Percentiles rank a stretch among this genome's conserved stretches.
These are phyloP conservation scores for Ogataea chonburiensis DNA, from an alignment of 805 yeast species.

Conservation along the genomic window DNA sequence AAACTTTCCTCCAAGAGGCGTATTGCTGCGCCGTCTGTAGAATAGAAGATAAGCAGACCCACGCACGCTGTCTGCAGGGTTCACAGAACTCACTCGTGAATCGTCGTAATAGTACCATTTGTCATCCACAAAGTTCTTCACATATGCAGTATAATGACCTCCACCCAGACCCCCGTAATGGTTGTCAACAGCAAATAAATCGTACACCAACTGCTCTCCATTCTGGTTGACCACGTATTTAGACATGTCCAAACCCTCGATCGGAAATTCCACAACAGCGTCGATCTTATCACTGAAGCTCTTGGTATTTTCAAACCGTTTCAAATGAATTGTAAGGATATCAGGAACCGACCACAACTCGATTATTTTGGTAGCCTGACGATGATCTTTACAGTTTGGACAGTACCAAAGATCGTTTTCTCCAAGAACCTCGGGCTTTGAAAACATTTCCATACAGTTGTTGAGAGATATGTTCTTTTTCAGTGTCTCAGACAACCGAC, in stretches of 20 bases:
- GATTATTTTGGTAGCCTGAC: conserved; percentile 86
- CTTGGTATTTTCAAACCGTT: conserved; percentile 81
- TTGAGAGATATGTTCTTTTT: conserved; percentile 53
- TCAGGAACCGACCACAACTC: conserved; percentile 96
- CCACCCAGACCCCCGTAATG: conserved; percentile 97
- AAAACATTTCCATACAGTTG: conserved; percentile 73
- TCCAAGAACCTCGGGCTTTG: conserved; percentile 80
- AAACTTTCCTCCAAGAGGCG: conserved; percentile 47
- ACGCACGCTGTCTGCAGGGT: conserved; percentile 59
- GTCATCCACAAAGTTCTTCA: conserved; percentile 68
- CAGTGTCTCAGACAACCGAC: conserved; percentile 27
- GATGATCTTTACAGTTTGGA: conserved; percentile 82
- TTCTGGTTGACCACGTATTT: conserved; percentile 48
- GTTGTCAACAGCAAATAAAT: conserved; percentile 88
- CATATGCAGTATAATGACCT: conserved; percentile 94
- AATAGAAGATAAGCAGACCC: conserved; percentile 87
- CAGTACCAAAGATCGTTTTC: conserved; percentile 94
- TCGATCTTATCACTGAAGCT: conserved; percentile 88
- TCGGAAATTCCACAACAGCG: conserved; percentile 82
- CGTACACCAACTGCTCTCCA: conserved; percentile 55
- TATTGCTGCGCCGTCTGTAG: conserved; percentile 56
- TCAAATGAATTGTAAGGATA: conserved; percentile 82
- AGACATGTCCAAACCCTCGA: conserved; percentile 72
- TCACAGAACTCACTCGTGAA: conserved; percentile 62
- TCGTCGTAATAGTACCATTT: conserved; percentile 93